Percentiles rank a stretch among this genome's conserved stretches.
These are phyloP conservation scores for Pachysandra terminalis DNA, from an alignment of 164 flowering plant genomes.

Conservation along the genomic window DNA sequence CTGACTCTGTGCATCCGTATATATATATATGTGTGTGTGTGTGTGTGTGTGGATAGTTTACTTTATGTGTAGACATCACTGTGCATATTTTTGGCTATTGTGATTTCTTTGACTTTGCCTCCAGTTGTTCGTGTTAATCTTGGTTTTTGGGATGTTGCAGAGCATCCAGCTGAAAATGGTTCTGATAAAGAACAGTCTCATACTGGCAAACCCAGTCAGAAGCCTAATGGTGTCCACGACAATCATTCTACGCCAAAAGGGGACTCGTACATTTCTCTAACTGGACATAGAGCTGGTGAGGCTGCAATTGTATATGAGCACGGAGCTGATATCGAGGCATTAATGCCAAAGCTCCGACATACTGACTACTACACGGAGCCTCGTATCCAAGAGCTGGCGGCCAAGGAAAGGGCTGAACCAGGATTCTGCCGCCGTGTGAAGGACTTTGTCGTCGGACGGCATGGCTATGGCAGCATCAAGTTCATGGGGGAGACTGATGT, in stretches of 20 bases:
- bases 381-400: slow-evolving; percentile 81
- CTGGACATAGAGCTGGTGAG: slow-evolving; percentile 84
- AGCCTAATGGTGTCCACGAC: slow-evolving; percentile 49
- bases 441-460: slow-evolving; percentile 83
- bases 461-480: slow-evolving; percentile 76
- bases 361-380: slow-evolving; percentile 92
- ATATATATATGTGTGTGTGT: too few relatives aligned
- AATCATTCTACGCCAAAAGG: slow-evolving; percentile 42
- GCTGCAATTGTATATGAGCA: slow-evolving; percentile 89
- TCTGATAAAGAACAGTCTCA: slow-evolving; percentile 24
- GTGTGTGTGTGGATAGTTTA: too few relatives aligned
- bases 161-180: slow-evolving; percentile 40
- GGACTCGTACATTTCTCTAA: slow-evolving; percentile 53
- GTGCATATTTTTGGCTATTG: neutral
- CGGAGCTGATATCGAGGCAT: slow-evolving; percentile 87
- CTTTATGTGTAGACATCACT: neutral
- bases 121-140: neutral
- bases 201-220: slow-evolving; percentile 35
- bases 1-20: too few relatives aligned
- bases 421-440: slow-evolving; percentile 76
- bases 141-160: slow-evolving; percentile 26
- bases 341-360: slow-evolving; percentile 83
- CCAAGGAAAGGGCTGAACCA: slow-evolving; percentile 83
- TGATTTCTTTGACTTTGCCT: neutral
- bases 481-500: slow-evolving; percentile 95